Conservation (phyloP, 768 basidiomycete species). For the Harrya chromipes region DNA sequence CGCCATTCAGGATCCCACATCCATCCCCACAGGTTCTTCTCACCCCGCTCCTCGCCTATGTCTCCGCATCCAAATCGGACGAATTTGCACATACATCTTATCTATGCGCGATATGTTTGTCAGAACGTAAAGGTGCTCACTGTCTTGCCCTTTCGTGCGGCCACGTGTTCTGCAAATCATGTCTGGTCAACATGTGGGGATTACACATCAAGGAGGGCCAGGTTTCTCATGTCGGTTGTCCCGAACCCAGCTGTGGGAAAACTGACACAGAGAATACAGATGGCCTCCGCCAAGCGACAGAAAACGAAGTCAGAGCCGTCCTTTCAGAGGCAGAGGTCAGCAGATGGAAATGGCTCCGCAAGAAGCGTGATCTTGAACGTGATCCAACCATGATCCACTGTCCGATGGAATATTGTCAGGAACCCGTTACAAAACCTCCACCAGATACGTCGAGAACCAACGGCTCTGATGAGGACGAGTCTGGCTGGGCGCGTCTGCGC, state of each 20-base stretch:
- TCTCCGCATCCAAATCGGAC: slow-evolving; percentile 43
- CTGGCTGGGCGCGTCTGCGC: slow-evolving; percentile 70
- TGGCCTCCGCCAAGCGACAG: slow-evolving; percentile 47
- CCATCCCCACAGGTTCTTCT: slow-evolving; percentile 53
- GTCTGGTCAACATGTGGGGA: slow-evolving; percentile 79
- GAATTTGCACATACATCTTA: slow-evolving; percentile 66
- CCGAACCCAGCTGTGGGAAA: slow-evolving; percentile 79
- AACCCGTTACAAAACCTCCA: slow-evolving; percentile 62
- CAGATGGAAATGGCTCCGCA: slow-evolving; percentile 77
- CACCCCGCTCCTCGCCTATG: slow-evolving; percentile 46
- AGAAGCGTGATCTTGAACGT: slow-evolving; percentile 69
- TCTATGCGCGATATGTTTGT: slow-evolving; percentile 74
- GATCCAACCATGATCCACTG: slow-evolving; percentile 82
- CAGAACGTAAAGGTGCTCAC: slow-evolving; percentile 67
- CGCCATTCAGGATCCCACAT: slow-evolving; percentile 42
- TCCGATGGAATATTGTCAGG: slow-evolving; percentile 77
- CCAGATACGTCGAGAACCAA: slow-evolving; percentile 12
- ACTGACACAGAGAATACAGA: slow-evolving; percentile 20
- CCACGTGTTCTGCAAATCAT: slow-evolving; percentile 83
- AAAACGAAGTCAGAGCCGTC: slow-evolving; percentile 71
- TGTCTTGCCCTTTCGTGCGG: slow-evolving; percentile 68
- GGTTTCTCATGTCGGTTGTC: slow-evolving; percentile 72
- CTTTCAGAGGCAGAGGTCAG: slow-evolving; percentile 60
- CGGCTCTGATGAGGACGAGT: slow-evolving; percentile 45
- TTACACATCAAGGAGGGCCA: slow-evolving; percentile 80